A percentile compares a stretch with the other conserved stretches of the same genome.
phyloP scores from a whole-genome alignment of 495 filamentous ascomycete genomes.

The Alectoria sarmentosa region DNA sequence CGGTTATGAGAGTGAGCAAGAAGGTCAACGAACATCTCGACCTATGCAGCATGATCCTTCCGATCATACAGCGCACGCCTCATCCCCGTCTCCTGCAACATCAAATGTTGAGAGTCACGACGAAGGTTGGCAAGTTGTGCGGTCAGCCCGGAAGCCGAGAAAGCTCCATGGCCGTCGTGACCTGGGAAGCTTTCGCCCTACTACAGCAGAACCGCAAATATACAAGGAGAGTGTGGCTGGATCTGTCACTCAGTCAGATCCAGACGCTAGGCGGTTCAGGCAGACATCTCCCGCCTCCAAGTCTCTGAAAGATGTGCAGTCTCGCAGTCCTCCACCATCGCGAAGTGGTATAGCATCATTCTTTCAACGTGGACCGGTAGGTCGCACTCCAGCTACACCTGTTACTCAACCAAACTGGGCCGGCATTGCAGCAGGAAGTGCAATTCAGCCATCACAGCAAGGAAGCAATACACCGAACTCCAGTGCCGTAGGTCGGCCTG shows the following conservation, averaged over 20 bases:
- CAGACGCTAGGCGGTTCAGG: slow-evolving; percentile 19
- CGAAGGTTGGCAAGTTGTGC: slow-evolving; percentile 37
- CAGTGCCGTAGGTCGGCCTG: slow-evolving; percentile 22
- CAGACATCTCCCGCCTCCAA: slow-evolving; percentile 34
- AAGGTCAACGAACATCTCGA: slow-evolving; percentile 31
- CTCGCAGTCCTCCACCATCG: slow-evolving; percentile 31
- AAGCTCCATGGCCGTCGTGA: slow-evolving; percentile 28
- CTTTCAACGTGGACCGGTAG: slow-evolving; percentile 15
- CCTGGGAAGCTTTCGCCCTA: slow-evolving; percentile 32
- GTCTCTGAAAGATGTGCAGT: slow-evolving; percentile 37
- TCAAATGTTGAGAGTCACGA: slow-evolving; percentile 24
- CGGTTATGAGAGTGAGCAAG: slow-evolving; percentile 41
- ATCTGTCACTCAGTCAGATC: slow-evolving; percentile 29
- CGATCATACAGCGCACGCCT: slow-evolving; percentile 27
- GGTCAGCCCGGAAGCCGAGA: slow-evolving; percentile 26
- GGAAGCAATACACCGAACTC: slow-evolving; percentile 24
- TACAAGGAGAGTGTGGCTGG: slow-evolving; percentile 32
- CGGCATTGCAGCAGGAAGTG: slow-evolving; percentile 28
- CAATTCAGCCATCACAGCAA: slow-evolving; percentile 30
- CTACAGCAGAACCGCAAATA: slow-evolving; percentile 32
- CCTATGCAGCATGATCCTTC: slow-evolving; percentile 25
- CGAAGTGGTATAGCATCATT: slow-evolving; percentile 14
- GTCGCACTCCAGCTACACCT: not conserved
- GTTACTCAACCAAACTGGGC: slow-evolving; percentile 24
- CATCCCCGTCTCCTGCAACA: slow-evolving; percentile 12